Percentiles rank a stretch among this genome's conserved stretches.
phyloP scores from a whole-genome alignment of 306 rosid genomes.

The Cicer pinnatifidum region DNA sequence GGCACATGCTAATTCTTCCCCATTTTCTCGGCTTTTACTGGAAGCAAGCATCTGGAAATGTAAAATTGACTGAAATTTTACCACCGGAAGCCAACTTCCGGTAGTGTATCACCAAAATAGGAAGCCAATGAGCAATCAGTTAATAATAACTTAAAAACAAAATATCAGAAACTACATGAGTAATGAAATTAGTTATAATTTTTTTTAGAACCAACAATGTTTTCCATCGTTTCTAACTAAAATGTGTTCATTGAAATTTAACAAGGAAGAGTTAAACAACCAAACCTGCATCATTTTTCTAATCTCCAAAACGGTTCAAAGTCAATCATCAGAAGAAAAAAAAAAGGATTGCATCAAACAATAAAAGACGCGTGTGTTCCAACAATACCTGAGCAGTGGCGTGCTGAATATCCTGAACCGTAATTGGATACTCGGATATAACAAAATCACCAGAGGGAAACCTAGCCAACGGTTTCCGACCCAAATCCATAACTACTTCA shows the following conservation, averaged over 20 bases:
- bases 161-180: neutral
- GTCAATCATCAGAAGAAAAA: neutral
- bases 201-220: neutral
- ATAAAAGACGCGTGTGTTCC: constrained; percentile 40
- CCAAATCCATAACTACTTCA: constrained; percentile 95
- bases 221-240: neutral
- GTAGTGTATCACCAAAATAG: no score
- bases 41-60: no score
- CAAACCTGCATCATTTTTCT: neutral
- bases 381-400: constrained; percentile 81
- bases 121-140: no score
- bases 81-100: no score
- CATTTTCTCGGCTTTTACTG: no score
- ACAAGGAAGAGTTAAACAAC: neutral
- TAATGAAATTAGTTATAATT: neutral
- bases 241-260: neutral
- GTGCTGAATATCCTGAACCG: constrained; percentile 70
- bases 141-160: no score
- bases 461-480: constrained; percentile 89
- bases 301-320: neutral
- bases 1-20: no score
- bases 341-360: constrained; percentile 43
- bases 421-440: constrained; percentile 68
- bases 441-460: constrained; percentile 86
- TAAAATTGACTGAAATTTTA: no score